phyloP scores from a whole-genome alignment of 2,329 filamentous ascomycete species.

The Thyridium curvatum region DNA sequence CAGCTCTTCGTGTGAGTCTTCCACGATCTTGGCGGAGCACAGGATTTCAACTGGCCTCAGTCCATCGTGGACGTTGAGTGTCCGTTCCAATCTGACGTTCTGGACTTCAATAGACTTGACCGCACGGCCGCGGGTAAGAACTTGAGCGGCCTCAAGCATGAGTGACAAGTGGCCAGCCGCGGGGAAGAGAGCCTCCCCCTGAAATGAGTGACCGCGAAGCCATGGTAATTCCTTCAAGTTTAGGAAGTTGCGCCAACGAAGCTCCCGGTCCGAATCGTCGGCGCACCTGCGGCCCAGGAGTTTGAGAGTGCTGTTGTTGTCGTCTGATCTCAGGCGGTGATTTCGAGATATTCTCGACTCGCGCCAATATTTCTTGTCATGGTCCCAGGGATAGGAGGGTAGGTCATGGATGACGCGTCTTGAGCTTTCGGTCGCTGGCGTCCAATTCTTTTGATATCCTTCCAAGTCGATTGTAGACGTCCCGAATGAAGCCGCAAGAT shows the following conservation, averaged over 20 bases:
- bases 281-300: too few species aligned
- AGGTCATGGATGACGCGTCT: slow-evolving; percentile 19
- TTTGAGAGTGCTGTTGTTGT: too few species aligned
- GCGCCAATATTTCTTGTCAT: slow-evolving; percentile 27
- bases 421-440: neutral
- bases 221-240: too few species aligned
- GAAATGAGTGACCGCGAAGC: too few species aligned
- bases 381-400: slow-evolving; percentile 34
- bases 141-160: too few species aligned
- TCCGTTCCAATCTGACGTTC: neutral
- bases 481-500: neutral
- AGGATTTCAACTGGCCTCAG: neutral
- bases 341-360: slow-evolving; percentile 16
- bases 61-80: neutral
- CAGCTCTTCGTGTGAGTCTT: too few species aligned
- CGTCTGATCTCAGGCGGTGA: neutral
- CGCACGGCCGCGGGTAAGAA: neutral
- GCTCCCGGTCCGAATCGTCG: too few species aligned
- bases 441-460: too few species aligned
- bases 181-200: too few species aligned
- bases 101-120: neutral
- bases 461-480: too few species aligned
- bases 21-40: neutral
- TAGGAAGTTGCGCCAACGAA: too few species aligned
- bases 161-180: too few species aligned